Base-by-base conservation (phyloP, 164 flowering plant species). In the Chimonanthus praecox region DNA sequence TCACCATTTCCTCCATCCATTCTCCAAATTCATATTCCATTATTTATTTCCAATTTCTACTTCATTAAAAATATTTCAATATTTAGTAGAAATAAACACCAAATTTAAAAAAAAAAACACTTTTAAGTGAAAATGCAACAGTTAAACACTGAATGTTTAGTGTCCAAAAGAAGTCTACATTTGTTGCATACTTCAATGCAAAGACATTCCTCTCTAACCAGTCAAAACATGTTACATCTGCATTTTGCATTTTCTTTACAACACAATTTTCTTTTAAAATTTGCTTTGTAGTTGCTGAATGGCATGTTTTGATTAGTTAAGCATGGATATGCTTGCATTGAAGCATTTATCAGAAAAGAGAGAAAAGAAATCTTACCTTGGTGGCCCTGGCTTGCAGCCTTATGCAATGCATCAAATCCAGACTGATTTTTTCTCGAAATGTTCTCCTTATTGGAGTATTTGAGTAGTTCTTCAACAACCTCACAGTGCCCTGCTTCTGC, bases 331-430 rank as follows among this genome's bases (percentile, higher is more conserved):
- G 33, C 33, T 33, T 33, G 33, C 33, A 33, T 33, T 33, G 33
- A 33, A 33, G 33, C 33, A 33, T 33, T 33, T 33, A 33, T 2
- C 60, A 54, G 60, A 54, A 0, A 18, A 62, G 20, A 62, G 18
- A 62, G 18, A 20, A 2, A n/a, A 62, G 64, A 62, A 62, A 4
- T 11, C 46, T 74, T 72, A 90, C 97, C 91, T 74, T 80, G 84
- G 72, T 88, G 89, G 5, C 97, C 97, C 72, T 84, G 80, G 58
- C 74, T 86, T 6, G 91, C 94, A 47, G 97, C 97, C 58, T 86
- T 78, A 74, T 91, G 97, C 74, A 91, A 72, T 1, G 94, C 82
- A 79, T 88, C 89, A 21, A 87, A 84, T 2, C 90, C 91, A 49
- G 88, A 85, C 21, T 73, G 74, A 70, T 85, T 91, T 85, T 89